Conservation (phyloP, 805 yeast species). For the Pichia californica region DNA sequence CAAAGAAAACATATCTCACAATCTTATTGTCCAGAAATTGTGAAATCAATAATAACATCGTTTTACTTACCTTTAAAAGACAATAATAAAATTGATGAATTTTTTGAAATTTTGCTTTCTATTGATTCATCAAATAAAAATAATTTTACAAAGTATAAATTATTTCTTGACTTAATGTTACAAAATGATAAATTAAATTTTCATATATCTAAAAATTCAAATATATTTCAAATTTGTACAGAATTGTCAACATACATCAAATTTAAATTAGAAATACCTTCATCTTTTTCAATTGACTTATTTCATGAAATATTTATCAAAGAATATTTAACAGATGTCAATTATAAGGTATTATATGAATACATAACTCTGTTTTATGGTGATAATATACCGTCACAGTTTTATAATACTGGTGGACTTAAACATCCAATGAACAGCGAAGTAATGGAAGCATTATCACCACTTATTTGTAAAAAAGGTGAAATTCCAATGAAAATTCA, state of each 20-base stretch:
- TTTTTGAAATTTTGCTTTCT: neutral
- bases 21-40: conserved; percentile 1
- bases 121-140: neutral
- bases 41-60: neutral
- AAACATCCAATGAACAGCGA: too few species aligned
- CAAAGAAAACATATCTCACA: neutral
- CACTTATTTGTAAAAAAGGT: neutral
- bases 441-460: neutral
- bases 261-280: conserved; percentile 1
- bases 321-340: neutral
- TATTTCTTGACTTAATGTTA: neutral
- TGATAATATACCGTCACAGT: neutral
- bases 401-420: too few species aligned
- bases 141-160: neutral
- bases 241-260: neutral
- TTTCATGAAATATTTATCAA: conserved; percentile 2
- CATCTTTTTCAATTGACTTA: neutral
- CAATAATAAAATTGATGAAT: conserved; percentile 2
- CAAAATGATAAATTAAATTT: neutral
- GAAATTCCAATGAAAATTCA: neutral
- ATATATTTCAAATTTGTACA: neutral
- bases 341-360: neutral
- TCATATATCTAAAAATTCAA: neutral
- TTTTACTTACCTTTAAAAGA: conserved; percentile 2
- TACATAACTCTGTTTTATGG: conserved; percentile 1